Evolutionary conservation across 2,329 filamentous ascomycete species (phyloP).

Genomic region (Trichoderma endophyticum): DNA sequence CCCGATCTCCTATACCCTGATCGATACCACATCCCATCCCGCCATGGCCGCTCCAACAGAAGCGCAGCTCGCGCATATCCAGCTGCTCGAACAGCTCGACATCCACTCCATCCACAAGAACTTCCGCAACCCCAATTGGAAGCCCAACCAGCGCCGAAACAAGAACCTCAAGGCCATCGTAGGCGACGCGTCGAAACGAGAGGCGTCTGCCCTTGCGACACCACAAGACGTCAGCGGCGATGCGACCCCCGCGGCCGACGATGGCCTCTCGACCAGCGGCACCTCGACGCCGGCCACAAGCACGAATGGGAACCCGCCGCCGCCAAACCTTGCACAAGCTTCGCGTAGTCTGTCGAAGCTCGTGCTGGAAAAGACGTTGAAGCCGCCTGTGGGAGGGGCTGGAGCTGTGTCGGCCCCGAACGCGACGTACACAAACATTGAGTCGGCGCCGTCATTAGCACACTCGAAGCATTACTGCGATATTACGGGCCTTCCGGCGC

Average conservation of each 20-base stretch:
- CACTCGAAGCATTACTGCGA: constrained; percentile 92
- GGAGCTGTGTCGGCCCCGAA: constrained; percentile 53
- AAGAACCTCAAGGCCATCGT: constrained; percentile 98
- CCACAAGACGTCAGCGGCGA: constrained; percentile 73
- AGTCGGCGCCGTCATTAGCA: constrained; percentile 84
- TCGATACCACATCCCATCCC: neutral
- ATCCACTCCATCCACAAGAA: constrained; percentile 81
- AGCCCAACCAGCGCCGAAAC: constrained; percentile 90
- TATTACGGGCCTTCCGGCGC: constrained; percentile 85
- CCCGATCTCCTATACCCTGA: no score
- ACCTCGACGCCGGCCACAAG: constrained; percentile 53
- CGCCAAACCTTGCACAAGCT: constrained; percentile 80
- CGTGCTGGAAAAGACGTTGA: constrained; percentile 78
- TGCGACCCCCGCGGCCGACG: constrained; percentile 59
- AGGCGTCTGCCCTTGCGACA: constrained; percentile 82
- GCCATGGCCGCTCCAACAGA: constrained; percentile 62
- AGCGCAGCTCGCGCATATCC: constrained; percentile 75
- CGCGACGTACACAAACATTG: constrained; percentile 94
- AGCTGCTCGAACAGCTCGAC: constrained; percentile 87
- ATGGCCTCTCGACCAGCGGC: constrained; percentile 55
- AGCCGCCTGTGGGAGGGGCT: constrained; percentile 25
- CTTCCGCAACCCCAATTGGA: constrained; percentile 89
- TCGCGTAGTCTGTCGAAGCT: constrained; percentile 82
- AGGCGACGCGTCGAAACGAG: constrained; percentile 80
- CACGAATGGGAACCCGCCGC: constrained; percentile 42